Conservation (phyloP, 1,284 basidiomycete species). For the Mycosarcoma mackinlayi region DNA sequence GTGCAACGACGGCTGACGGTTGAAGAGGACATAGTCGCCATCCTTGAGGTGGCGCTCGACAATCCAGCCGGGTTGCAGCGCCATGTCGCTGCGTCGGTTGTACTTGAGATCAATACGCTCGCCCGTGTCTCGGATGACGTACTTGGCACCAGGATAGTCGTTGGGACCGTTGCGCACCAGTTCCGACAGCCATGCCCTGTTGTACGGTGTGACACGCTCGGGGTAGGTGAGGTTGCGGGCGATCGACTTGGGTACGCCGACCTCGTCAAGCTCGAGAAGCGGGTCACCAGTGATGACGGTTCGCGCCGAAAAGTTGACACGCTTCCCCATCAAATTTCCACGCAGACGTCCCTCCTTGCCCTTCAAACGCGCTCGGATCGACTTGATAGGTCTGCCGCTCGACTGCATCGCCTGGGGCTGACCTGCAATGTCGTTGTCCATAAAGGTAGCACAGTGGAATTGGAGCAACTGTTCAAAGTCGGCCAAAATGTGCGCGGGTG, state of each 20-base stretch:
- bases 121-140: slow-evolving; percentile 96
- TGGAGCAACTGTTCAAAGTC: slow-evolving; percentile 92
- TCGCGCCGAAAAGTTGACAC: slow-evolving; percentile 98
- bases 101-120: slow-evolving; percentile 98
- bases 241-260: slow-evolving; percentile 96
- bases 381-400: slow-evolving; percentile 96
- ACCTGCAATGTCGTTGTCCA: slow-evolving; percentile 99
- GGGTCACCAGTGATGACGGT: slow-evolving; percentile 99
- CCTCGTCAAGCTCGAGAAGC: slow-evolving; percentile 94
- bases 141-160: slow-evolving; percentile 94
- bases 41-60: slow-evolving; percentile 97
- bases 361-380: slow-evolving; percentile 96
- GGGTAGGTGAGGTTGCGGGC: slow-evolving; percentile 98
- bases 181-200: slow-evolving; percentile 92
- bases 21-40: slow-evolving; percentile 91
- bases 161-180: slow-evolving; percentile 97
- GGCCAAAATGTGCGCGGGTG: slow-evolving; percentile 92
- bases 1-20: slow-evolving; percentile 96
- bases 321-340: slow-evolving; percentile 99
- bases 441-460: slow-evolving; percentile 99
- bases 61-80: slow-evolving; percentile 98
- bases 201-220: slow-evolving; percentile 97
- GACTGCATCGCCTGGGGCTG: slow-evolving; percentile 98
- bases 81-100: slow-evolving; percentile 85
- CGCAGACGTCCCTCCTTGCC: slow-evolving; percentile 98